Conservation (phyloP, 805 yeast species). For the Spathaspora passalidarum region DNA sequence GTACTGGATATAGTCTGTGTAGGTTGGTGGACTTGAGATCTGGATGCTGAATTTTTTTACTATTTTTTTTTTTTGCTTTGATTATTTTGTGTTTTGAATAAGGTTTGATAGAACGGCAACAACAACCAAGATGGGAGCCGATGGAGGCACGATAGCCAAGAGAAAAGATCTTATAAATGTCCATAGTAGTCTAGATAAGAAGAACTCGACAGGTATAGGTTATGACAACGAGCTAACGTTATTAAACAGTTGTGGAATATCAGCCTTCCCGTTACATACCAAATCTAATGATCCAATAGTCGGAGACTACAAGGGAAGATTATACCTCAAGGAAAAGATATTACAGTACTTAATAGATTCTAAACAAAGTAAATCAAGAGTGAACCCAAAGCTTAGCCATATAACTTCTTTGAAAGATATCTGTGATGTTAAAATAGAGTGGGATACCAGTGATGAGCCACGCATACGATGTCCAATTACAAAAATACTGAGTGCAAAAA, state of each 20-base stretch:
- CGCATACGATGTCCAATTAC: conserved; percentile 33
- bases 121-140: conserved; percentile 40
- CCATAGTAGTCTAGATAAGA: conserved; percentile 9
- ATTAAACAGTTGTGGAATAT: conserved; percentile 51
- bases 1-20: not conserved
- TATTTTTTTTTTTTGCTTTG: not conserved
- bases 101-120: too few species aligned
- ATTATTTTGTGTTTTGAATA: too few species aligned
- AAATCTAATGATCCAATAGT: conserved; percentile 45
- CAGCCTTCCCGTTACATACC: conserved; percentile 37
- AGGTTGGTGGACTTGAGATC: not conserved
- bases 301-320: conserved; percentile 63
- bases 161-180: conserved; percentile 47
- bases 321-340: conserved; percentile 63
- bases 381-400: conserved; percentile 15
- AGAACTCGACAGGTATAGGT: conserved; percentile 3
- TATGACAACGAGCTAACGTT: conserved; percentile 19
- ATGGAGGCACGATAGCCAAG: conserved; percentile 71
- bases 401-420: conserved; percentile 24
- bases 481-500: conserved; percentile 13
- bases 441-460: conserved; percentile 13
- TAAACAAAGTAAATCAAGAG: conserved; percentile 21
- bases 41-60: not conserved
- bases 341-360: conserved; percentile 52
- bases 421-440: conserved; percentile 20